A percentile compares a stretch with the other conserved stretches of the same genome.
phyloP scores from a whole-genome alignment of 2,329 filamentous ascomycete genomes.

The Trichoderma simmonsii region DNA sequence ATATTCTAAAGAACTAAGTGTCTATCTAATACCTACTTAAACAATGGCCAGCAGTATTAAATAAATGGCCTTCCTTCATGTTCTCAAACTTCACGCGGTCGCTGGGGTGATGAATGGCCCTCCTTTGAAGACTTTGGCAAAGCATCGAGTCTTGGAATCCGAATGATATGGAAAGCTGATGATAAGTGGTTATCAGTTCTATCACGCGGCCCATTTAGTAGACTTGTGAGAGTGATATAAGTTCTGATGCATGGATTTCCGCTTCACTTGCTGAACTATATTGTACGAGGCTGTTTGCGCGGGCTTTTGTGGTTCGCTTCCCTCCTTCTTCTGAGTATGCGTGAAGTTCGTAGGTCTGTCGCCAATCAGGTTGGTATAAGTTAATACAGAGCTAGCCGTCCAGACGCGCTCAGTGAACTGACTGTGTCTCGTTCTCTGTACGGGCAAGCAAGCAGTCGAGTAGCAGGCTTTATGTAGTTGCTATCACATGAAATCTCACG shows the following conservation, averaged over 20 bases:
- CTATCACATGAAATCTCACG: background rate
- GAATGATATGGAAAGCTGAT: background rate
- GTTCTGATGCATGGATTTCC: background rate
- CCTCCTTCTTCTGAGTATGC: background rate
- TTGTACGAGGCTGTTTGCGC: background rate
- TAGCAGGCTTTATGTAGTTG: background rate
- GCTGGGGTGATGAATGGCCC: background rate
- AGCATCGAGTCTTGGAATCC: background rate
- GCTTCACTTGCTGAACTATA: background rate
- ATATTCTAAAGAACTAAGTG: background rate
- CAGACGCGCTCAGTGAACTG: background rate
- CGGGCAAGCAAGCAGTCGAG: background rate
- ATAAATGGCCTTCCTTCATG: background rate
- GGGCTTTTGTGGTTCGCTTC: background rate
- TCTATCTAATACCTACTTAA: background rate
- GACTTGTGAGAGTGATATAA: background rate
- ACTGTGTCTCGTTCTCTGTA: background rate
- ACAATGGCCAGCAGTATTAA: background rate
- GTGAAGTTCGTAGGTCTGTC: background rate
- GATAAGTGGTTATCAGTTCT: background rate
- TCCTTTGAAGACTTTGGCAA: background rate
- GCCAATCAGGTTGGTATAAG: background rate
- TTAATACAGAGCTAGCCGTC: background rate
- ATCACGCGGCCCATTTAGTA: background rate
- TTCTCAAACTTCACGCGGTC: background rate